A percentile compares a stretch with the other conserved stretches of the same genome.
phyloP scores from a whole-genome alignment of 495 filamentous ascomycete species.

The Penicillium cataractarum region DNA sequence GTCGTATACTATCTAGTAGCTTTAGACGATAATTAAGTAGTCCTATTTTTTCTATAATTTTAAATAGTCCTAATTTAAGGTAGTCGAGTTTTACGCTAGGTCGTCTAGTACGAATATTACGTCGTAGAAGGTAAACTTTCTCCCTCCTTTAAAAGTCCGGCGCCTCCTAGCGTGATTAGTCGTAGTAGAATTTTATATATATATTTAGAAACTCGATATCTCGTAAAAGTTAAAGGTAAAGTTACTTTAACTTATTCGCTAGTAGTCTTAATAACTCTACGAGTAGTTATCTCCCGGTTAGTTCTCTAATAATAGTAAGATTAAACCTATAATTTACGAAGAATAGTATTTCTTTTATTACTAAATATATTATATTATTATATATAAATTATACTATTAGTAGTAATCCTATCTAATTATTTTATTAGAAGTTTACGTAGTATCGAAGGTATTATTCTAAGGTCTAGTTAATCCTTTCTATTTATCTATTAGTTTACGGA shows the following conservation, averaged over 20 bases:
- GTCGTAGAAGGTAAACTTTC: conserved; percentile 9
- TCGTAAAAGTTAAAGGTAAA: conserved; percentile 1
- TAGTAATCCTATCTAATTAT: conserved; percentile 12
- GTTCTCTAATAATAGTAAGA: conserved; percentile 1
- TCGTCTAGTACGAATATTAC: conserved; percentile 3
- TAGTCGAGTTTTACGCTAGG: conserved; percentile 15
- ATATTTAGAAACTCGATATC: conserved; percentile 1
- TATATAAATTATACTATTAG: conserved; percentile 12
- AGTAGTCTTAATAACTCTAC: too few relatives aligned
- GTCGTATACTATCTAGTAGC: too few relatives aligned
- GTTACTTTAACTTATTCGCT: not conserved
- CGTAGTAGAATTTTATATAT: too few relatives aligned
- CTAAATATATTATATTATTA: conserved; percentile 14
- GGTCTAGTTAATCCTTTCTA: too few relatives aligned
- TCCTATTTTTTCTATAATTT: too few relatives aligned
- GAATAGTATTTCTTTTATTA: too few relatives aligned
- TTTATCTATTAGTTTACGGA: too few relatives aligned
- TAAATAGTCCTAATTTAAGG: too few relatives aligned
- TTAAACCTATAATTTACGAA: conserved; percentile 18
- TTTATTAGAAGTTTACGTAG: conserved; percentile 15
- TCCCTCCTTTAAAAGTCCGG: conserved; percentile 1
- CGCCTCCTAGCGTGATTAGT: not conserved
- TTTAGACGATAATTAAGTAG: too few relatives aligned
- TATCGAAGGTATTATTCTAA: too few relatives aligned
- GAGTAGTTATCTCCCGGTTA: not conserved